Percentiles rank a stretch among this genome's conserved stretches.
phyloP scores from a whole-genome alignment of 192 early-diverging fungal species.

The Neocallimastix lanati region DNA sequence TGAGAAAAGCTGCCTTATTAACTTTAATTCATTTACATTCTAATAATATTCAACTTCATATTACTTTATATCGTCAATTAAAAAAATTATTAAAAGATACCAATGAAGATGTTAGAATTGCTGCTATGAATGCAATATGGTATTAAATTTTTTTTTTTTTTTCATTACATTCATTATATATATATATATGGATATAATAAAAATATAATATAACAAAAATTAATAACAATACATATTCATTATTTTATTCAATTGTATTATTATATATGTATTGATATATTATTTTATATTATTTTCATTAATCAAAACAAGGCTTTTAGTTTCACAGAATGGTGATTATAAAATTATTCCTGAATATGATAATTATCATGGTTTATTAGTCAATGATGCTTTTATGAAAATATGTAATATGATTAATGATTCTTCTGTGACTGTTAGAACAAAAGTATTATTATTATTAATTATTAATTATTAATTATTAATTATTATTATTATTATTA shows the following conservation, averaged over 20 bases:
- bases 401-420: slow-evolving; percentile 73
- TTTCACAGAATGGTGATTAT: background rate
- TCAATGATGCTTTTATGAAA: slow-evolving; percentile 61
- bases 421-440: slow-evolving; percentile 41
- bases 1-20: background rate
- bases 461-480: too few relatives aligned
- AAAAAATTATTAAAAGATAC: background rate
- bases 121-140: background rate
- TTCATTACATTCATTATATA: too few relatives aligned
- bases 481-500: too few relatives aligned
- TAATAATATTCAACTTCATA: background rate
- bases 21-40: background rate
- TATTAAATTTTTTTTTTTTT: background rate
- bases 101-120: background rate
- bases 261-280: too few relatives aligned
- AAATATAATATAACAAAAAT: too few relatives aligned
- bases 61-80: background rate
- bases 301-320: background rate
- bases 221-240: too few relatives aligned
- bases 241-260: too few relatives aligned
- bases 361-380: slow-evolving; percentile 5
- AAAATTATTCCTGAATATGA: background rate
- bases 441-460: too few relatives aligned
- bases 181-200: too few relatives aligned
- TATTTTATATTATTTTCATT: too few relatives aligned